A percentile compares a stretch with the other conserved stretches of the same genome.
Evolutionary conservation across 371 early-diverging fungal genomes (phyloP).

Genomic region (Haplosporangium sp.): DNA sequence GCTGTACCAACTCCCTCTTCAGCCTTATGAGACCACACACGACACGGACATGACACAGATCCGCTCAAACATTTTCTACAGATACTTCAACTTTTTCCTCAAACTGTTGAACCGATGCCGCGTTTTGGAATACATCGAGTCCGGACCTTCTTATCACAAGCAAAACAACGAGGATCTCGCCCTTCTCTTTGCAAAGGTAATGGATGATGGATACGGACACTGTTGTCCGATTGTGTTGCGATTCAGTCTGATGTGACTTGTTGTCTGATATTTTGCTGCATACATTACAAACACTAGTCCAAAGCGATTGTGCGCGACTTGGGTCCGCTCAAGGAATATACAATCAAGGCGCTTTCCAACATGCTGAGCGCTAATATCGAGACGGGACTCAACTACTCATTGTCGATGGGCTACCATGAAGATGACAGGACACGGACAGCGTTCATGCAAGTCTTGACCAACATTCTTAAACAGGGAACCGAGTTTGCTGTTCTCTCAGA

Average conservation of each 20-base stretch:
- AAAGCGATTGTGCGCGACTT: conserved; percentile 73
- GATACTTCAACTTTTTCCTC: conserved; percentile 91
- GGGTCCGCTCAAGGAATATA: conserved; percentile 81
- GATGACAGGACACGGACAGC: conserved; percentile 88
- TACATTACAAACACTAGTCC: conserved; percentile 48
- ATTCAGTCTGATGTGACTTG: background rate
- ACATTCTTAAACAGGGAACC: conserved; percentile 88
- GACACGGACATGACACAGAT: conserved; percentile 75
- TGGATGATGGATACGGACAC: no score
- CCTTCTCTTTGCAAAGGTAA: conserved; percentile 56
- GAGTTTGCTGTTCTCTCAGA: conserved; percentile 88
- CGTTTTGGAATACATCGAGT: conserved; percentile 65
- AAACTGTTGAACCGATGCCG: conserved; percentile 87
- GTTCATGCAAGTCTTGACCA: conserved; percentile 93
- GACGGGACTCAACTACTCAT: conserved; percentile 88
- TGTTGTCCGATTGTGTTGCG: background rate
- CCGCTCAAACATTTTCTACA: conserved; percentile 84
- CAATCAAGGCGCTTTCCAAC: conserved; percentile 90
- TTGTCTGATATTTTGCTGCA: background rate
- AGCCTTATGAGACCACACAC: conserved; percentile 75
- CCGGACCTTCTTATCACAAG: conserved; percentile 41
- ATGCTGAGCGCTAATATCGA: conserved; percentile 92
- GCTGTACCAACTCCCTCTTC: conserved; percentile 85
- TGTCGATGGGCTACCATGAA: conserved; percentile 94
- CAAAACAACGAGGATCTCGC: conserved; percentile 56